Base-by-base conservation (phyloP, 371 early-diverging fungal species). In the Pancytospora philotis region DNA sequence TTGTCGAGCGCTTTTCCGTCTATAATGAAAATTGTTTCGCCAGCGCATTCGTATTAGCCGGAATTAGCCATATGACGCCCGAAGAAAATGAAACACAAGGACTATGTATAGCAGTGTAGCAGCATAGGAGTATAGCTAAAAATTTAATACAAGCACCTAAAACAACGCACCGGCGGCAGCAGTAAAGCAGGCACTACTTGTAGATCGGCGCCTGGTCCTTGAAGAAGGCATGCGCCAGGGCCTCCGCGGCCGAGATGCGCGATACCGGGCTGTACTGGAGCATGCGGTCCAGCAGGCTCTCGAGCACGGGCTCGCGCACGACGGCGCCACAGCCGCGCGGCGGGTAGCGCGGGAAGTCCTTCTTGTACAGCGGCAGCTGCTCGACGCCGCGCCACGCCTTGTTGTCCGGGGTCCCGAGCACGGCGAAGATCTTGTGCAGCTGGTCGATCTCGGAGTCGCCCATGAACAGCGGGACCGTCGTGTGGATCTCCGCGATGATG, bases 381-480 rank as follows among this genome's bases (percentile, higher is more conserved):
- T 85, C 80, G 36, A 95, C 84, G 85, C 88, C 48, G 8, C 92
- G 91, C 98, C 99, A 98, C 19, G 89, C 91, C 2, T 83, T 82
- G 67, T 93, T 92, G 0, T 88, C 88, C 0, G 97, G 99, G 10
- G 96, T 95, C 32, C 99, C 99, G 27, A 97, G 85, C 0, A 93
- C 89, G 81, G 92, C 92, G 84, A 96, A 95, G 74, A 98, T 97
- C 80, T 95, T 95, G 10, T 95, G 94, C 39, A 98, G 81, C 81
- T 98, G 99, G 78, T 97, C 97, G 64, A 96, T 92, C 55, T 93
- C 93, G 63, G 90, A 90, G 79, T 95, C 94, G 25, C 98, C 99
- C 3, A 93, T 91, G 85, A 96, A 97, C 49, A 97, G 79, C 10
- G 95, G 95, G 76, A 88, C 89, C 50, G 90, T 87, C 30, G 90